These are phyloP conservation scores for Conticribra weissflogii DNA, from an alignment of 108 stramenopile genomes.

Conservation along the genomic window DNA sequence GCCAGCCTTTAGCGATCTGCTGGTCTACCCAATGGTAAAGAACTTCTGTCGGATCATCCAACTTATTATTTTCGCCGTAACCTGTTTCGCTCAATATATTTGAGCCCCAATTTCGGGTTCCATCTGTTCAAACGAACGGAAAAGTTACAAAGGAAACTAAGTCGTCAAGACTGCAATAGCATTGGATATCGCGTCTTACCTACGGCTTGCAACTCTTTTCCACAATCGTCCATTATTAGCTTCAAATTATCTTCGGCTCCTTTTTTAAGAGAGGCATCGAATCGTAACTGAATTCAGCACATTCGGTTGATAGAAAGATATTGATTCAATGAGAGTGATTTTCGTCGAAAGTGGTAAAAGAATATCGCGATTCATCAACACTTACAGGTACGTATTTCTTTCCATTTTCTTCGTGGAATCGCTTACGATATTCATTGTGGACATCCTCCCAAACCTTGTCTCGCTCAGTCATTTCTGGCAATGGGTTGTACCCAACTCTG, in stretches of 20 bases:
- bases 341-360: too few relatives aligned
- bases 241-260: not conserved
- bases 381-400: not conserved
- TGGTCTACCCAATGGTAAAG: slow-evolving; percentile 1
- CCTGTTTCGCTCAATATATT: too few relatives aligned
- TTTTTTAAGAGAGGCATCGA: not conserved
- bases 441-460: not conserved
- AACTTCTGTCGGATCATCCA: not conserved
- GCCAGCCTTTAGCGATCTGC: not conserved
- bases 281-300: too few relatives aligned
- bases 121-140: too few relatives aligned
- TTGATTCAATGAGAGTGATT: too few relatives aligned
- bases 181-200: too few relatives aligned
- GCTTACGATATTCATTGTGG: not conserved
- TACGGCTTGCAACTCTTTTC: too few relatives aligned
- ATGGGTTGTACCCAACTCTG: not conserved
- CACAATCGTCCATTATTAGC: not conserved
- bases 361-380: too few relatives aligned
- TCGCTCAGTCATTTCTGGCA: not conserved
- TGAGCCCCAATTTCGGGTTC: too few relatives aligned
- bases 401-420: not conserved
- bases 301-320: too few relatives aligned
- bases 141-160: too few relatives aligned
- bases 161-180: too few relatives aligned
- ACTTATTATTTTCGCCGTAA: not conserved